phyloP scores from a whole-genome alignment of 129 eudicot species.

The Solidago caesia region DNA sequence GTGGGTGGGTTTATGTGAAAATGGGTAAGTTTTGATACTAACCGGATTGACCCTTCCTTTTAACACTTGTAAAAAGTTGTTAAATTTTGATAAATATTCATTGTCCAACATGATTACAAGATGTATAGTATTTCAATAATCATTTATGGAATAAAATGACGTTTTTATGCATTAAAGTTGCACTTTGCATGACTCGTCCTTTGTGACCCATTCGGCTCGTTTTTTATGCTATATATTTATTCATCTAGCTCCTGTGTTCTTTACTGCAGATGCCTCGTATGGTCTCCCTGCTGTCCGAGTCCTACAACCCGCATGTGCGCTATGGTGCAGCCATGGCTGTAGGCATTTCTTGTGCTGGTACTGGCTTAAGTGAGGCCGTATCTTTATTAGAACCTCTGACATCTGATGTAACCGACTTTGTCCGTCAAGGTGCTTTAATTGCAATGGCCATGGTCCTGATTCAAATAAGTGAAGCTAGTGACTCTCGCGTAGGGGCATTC shows the following conservation, averaged over 20 bases:
- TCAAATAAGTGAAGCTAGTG: constrained; percentile 95
- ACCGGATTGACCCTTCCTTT: too few relatives aligned
- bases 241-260: not conserved
- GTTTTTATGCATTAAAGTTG: too few relatives aligned
- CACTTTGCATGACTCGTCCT: too few relatives aligned
- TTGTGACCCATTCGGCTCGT: too few relatives aligned
- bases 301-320: constrained; percentile 96
- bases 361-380: constrained; percentile 95
- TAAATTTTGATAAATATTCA: too few relatives aligned
- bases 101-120: too few relatives aligned
- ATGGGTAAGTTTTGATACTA: too few relatives aligned
- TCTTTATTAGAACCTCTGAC: constrained; percentile 94
- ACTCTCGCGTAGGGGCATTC: constrained; percentile 95
- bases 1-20: too few relatives aligned
- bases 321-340: constrained; percentile 99
- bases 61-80: too few relatives aligned
- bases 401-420: constrained; percentile 93
- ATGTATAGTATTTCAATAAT: too few relatives aligned
- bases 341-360: constrained; percentile 97
- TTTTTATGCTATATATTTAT: too few relatives aligned
- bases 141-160: too few relatives aligned
- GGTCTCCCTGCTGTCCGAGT: constrained; percentile 76
- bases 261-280: constrained; percentile 75
- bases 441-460: constrained; percentile 99
- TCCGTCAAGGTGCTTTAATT: constrained; percentile 96